Evolutionary conservation across 2,329 filamentous ascomycete species (phyloP).

Genomic region (Aureobasidium melanogenum): DNA sequence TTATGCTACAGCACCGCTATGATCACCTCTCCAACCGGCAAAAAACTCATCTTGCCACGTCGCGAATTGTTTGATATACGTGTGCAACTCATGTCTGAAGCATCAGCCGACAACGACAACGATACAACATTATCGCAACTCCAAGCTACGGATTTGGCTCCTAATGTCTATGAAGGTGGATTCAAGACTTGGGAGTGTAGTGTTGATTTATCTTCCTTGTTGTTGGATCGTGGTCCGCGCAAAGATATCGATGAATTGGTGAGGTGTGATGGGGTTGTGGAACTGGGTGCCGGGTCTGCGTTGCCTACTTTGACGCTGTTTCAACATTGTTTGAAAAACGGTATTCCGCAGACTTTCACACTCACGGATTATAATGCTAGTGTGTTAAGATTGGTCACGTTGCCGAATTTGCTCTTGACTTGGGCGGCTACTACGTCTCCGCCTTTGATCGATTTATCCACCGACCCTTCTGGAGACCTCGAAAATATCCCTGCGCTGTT

Average conservation of each 20-base stretch:
- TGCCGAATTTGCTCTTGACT: conserved; percentile 67
- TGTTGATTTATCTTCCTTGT: conserved; percentile 64
- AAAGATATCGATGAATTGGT: conserved; percentile 42
- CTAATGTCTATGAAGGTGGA: conserved; percentile 76
- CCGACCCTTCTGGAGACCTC: conserved; percentile 39
- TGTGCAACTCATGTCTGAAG: conserved; percentile 69
- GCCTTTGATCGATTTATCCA: conserved; percentile 13
- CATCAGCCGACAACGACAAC: conserved; percentile 30
- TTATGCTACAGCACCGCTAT: conserved; percentile 58
- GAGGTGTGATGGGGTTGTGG: conserved; percentile 41
- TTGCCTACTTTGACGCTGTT: conserved; percentile 65
- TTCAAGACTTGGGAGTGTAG: conserved; percentile 90
- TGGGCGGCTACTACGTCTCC: conserved; percentile 38
- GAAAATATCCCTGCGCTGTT: conserved; percentile 54
- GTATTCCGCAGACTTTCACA: conserved; percentile 49
- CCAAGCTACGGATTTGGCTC: conserved; percentile 64
- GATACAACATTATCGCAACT: conserved; percentile 52
- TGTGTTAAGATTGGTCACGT: conserved; percentile 67
- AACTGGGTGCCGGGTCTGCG: conserved; percentile 71
- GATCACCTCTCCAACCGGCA: conserved; percentile 51
- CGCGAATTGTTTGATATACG: conserved; percentile 75
- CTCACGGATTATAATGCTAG: conserved; percentile 73
- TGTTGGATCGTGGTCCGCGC: conserved; percentile 39
- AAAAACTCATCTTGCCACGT: conserved; percentile 52
- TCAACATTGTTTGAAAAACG: conserved; percentile 47